Evolutionary conservation across 305 asterid species (phyloP), one percentile per base, ranked within the genome.

Genomic region (Rubia occidens): DNA sequence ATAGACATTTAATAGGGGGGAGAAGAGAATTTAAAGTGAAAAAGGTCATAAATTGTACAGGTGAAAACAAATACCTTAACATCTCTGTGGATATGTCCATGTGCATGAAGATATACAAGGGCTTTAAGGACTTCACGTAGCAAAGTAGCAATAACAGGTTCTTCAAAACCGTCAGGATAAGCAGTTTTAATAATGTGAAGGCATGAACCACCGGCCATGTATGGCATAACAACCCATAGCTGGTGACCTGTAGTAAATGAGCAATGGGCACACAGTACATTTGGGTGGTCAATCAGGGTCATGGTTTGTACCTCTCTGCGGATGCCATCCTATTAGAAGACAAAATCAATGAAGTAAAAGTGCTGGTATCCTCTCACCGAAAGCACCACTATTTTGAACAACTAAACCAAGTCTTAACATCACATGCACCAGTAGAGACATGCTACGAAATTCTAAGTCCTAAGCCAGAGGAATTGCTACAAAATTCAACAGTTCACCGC

Each of bases 191-290:
- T 94, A 71, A 94, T 94, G 82, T 94, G 97, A 72, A 94, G 91
- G 81, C 97, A 94, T 51, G 99, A 94, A 64, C 99, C 97, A 59
- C 96, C 98, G 67, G 92, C 88, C 96, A 94, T 81, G 86, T 78
- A 90, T 43, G 98, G 98, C 97, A 90, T 90, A 68, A 94, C 95
- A 70, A 94, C 95, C 98, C 98, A 94, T 69, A 94, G 89, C 76
- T 83, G 76, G 75, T 89, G 95, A 47, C 88, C 97, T 58, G 87
- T 66, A 29, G 96, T 80, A 82, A 94, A 94, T 74, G 97, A 90
- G 79, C 96, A 87, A 81, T 90, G 90, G n/a, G 97, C 96, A 49
- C 91, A 87, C 78, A 94, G 70, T 63, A 91, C 83, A 89, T 94
- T 94, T 74, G 96, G 90, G 77, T 94, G 99, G 78, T 89, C 89